Base-by-base conservation (phyloP, 495 filamentous ascomycete genomes). In the Podospora pseudoanserina region DNA sequence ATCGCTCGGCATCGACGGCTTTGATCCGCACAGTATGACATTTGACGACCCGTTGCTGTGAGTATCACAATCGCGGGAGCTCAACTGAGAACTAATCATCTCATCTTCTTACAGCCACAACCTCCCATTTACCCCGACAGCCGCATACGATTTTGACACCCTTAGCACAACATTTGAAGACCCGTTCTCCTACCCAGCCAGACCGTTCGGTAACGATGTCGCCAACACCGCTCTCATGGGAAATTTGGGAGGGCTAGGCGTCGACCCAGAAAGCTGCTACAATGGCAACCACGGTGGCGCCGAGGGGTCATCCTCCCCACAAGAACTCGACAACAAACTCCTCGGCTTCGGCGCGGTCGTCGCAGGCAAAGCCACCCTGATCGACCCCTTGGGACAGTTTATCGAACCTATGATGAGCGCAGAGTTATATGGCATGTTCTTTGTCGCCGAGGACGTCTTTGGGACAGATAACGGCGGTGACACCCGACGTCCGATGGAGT, bases 341-440 rank as follows among this genome's bases (percentile, higher is more conserved):
- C 83, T 97, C 65, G 88, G 90, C 78, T 96, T 97, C 78, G 89
- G 88, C 0, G 77, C 88, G 4, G 91, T 89, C 0, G 82, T 84
- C 18, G 87, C 89, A 69, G 73, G 70, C 30, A 87, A 88, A 70
- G 92, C 89, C 58, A 86, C 86, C 2, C 87, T 81, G 84, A 86
- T 69, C 16, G 72, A 73, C 63, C 73, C 73, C 20, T 49, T 67
- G 0, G 75, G 67, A 20, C 70, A 74, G 55, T 67, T 75, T 26
- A 71, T 82, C 77, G 86, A 73, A 80, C 84, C 92, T 26, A 84
- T 85, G 39, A 87, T 96, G 75, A 86, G 89, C 9, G 92, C 92
- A 57, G 93, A 96, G 77, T 80, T 97, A 34, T 92, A 95, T 74
- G 93, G 93, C 80, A 96, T 96, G 92, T 97, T 97, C 81, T 96